These are phyloP conservation scores for Byssoonygena ceratinophila DNA, from an alignment of 2,329 filamentous ascomycete genomes.

Conservation along the genomic window DNA sequence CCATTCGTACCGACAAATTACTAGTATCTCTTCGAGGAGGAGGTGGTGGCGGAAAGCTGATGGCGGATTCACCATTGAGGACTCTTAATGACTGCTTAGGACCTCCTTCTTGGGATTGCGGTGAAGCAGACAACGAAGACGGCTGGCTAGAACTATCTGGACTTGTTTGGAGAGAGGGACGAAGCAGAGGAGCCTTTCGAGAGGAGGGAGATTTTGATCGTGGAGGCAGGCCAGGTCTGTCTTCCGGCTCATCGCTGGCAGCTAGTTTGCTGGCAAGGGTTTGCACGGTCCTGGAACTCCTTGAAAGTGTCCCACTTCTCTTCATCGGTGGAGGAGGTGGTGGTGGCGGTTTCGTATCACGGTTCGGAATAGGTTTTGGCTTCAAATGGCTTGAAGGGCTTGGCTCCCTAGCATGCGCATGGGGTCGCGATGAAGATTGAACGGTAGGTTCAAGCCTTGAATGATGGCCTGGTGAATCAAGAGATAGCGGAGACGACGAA, in stretches of 20 bases:
- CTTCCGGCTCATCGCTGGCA: slow-evolving; percentile 28
- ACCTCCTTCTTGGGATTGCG: slow-evolving; percentile 6
- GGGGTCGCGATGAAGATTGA: slow-evolving; percentile 12
- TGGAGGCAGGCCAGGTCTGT: slow-evolving; percentile 43
- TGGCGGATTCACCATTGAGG: slow-evolving; percentile 18
- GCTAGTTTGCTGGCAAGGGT: slow-evolving; percentile 32
- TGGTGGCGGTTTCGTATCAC: slow-evolving; percentile 12
- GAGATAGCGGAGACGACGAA: slow-evolving; percentile 4
- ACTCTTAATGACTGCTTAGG: slow-evolving; percentile 16
- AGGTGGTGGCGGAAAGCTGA: slow-evolving; percentile 25
- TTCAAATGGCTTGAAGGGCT: slow-evolving; percentile 25
- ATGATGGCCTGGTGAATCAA: slow-evolving; percentile 2
- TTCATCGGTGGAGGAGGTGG: slow-evolving; percentile 21
- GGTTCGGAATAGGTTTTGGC: slow-evolving; percentile 27
- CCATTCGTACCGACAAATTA: slow-evolving; percentile 16
- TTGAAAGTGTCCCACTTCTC: slow-evolving; percentile 18
- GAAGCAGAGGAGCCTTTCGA: not conserved
- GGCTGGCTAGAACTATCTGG: not conserved
- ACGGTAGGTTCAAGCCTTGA: not conserved
- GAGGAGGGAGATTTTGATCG: slow-evolving; percentile 8
- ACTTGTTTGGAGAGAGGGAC: not conserved
- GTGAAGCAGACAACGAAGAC: slow-evolving; percentile 13
- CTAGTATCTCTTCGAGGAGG: slow-evolving; percentile 21
- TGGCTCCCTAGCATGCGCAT: slow-evolving; percentile 17
- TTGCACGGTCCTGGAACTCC: slow-evolving; percentile 17